These are phyloP conservation scores for Dysphania ambrosioides DNA, from an alignment of 148 eudicot species.

Conservation along the genomic window DNA sequence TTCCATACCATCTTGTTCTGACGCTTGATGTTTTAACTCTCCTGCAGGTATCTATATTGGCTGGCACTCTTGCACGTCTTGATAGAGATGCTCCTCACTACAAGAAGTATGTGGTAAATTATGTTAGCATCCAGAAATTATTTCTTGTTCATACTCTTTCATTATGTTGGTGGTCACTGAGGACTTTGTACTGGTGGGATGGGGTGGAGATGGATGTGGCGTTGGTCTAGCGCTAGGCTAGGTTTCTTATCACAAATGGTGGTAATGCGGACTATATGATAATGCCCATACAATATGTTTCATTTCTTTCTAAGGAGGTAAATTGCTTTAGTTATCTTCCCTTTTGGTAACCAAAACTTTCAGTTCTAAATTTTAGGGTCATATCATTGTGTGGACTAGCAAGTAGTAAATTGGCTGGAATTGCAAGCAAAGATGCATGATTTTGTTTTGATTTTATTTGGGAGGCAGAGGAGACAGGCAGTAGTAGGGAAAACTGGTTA, in stretches of 20 bases:
- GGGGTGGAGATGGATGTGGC: background rate
- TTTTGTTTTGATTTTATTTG: too few species aligned
- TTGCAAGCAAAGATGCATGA: background rate
- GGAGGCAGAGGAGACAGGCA: background rate
- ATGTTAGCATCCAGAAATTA: background rate
- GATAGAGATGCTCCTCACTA: constrained; percentile 99
- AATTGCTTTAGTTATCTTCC: background rate
- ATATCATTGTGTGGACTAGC: background rate
- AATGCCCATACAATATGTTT: background rate
- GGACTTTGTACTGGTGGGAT: background rate
- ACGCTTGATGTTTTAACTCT: constrained; percentile 8
- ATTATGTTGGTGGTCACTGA: background rate
- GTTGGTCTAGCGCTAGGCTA: background rate
- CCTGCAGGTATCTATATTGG: constrained; percentile 90
- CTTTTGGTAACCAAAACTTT: background rate
- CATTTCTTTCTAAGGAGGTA: background rate
- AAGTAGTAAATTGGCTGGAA: background rate
- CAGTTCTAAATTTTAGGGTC: background rate
- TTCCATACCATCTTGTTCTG: background rate
- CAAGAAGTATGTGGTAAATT: constrained; percentile 61
- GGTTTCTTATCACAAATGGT: background rate
- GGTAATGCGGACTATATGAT: background rate
- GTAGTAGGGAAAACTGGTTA: background rate
- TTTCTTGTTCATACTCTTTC: background rate
- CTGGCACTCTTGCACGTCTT: constrained; percentile 96